phyloP scores from a whole-genome alignment of 495 filamentous ascomycete genomes.

The Symbiotaphrina buchneri region DNA sequence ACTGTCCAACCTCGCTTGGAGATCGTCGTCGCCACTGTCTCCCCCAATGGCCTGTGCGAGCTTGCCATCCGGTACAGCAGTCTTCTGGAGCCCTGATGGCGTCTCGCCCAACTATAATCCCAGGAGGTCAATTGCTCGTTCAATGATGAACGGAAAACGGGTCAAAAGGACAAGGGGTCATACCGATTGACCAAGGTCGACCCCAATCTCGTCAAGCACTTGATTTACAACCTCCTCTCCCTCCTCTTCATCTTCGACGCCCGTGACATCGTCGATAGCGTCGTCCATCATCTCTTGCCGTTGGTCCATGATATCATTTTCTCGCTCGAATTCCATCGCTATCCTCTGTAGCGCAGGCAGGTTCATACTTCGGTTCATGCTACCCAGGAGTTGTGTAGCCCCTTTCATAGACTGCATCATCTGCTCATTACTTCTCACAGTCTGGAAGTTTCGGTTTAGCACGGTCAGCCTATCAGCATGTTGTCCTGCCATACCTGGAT shows the following conservation, averaged over 20 bases:
- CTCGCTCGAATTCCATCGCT: conserved; percentile 96
- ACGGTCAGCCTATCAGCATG: not conserved
- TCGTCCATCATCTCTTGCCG: conserved; percentile 99
- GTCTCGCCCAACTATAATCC: conserved; percentile 18
- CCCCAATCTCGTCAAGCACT: conserved; percentile 88
- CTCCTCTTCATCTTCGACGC: conserved; percentile 70
- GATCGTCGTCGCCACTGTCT: conserved; percentile 19
- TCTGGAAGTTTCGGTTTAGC: too few species aligned
- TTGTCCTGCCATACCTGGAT: conserved; percentile 50
- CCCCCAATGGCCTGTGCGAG: conserved; percentile 19
- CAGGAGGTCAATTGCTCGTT: not conserved
- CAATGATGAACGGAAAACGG: not conserved
- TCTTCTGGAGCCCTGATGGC: conserved; percentile 17
- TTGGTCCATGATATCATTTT: conserved; percentile 98
- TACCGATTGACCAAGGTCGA: conserved; percentile 75
- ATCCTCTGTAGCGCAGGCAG: conserved; percentile 86
- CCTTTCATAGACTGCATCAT: conserved; percentile 99
- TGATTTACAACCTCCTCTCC: conserved; percentile 93
- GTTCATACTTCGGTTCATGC: conserved; percentile 97
- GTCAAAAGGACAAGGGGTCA: conserved; percentile 12
- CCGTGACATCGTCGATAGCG: conserved; percentile 95
- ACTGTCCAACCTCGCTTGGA: conserved; percentile 20
- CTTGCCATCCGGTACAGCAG: conserved; percentile 13
- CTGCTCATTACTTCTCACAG: conserved; percentile 91
- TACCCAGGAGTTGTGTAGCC: conserved; percentile 72